A percentile compares a stretch with the other conserved stretches of the same genome.
Conservation (phyloP, 306 rosid species). For the Rosa persica region DNA sequence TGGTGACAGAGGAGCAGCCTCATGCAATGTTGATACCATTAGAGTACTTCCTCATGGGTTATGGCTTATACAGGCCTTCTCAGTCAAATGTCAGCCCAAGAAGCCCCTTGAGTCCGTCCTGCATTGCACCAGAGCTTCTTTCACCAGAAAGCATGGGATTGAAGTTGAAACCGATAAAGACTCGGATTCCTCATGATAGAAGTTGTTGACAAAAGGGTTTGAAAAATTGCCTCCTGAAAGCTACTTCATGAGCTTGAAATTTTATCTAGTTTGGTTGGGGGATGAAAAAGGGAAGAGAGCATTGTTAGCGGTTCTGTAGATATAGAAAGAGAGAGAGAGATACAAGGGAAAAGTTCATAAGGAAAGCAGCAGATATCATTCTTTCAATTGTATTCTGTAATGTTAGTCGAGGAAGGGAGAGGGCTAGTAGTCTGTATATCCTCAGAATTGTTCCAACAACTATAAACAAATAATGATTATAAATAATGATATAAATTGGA, state of each 20-base stretch:
- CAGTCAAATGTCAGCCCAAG: slow-evolving; percentile 81
- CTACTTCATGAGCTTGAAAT: slow-evolving; percentile 27
- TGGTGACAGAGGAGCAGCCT: slow-evolving; percentile 99
- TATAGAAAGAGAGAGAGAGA: slow-evolving; percentile 39
- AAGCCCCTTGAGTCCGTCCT: slow-evolving; percentile 89
- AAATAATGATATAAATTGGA: slow-evolving; percentile 22
- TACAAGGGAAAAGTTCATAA: slow-evolving; percentile 34
- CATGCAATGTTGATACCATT: slow-evolving; percentile 94
- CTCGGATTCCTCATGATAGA: slow-evolving; percentile 52
- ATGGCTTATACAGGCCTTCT: slow-evolving; percentile 76
- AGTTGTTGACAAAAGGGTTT: slow-evolving; percentile 19
- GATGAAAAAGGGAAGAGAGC: slow-evolving; percentile 16
- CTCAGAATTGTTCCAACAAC: slow-evolving; percentile 18
- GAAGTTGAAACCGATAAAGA: slow-evolving; percentile 94
- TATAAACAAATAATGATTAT: slow-evolving; percentile 20
- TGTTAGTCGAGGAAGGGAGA: slow-evolving; percentile 27
- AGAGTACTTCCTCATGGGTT: slow-evolving; percentile 93
- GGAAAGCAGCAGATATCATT: slow-evolving; percentile 58
- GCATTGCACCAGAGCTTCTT: slow-evolving; percentile 90
- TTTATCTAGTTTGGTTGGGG: slow-evolving; percentile 33
- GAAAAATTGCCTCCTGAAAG: slow-evolving; percentile 26
- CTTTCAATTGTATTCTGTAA: slow-evolving; percentile 64
- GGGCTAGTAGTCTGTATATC: slow-evolving; percentile 26
- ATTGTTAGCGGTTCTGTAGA: slow-evolving; percentile 48
- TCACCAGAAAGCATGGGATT: slow-evolving; percentile 99